Conservation (phyloP, 768 basidiomycete species). For the Russula olivacea region DNA sequence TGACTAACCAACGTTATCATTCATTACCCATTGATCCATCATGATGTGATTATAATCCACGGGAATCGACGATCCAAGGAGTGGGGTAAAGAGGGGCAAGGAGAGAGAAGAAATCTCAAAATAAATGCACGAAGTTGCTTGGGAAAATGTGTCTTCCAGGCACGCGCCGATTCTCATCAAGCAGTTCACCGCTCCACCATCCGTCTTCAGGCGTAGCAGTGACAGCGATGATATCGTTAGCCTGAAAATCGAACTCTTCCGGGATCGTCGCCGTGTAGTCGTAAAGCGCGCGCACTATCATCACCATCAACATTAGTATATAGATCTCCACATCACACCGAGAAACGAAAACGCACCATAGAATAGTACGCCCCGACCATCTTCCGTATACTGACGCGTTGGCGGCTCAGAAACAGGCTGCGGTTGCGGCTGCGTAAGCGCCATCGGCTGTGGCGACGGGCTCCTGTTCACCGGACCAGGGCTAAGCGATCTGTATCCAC, state of each 20-base stretch:
- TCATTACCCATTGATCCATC: background rate
- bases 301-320: background rate
- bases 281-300: conserved; percentile 79
- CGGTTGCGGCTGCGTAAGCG: conserved; percentile 23
- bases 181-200: conserved; percentile 91
- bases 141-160: conserved; percentile 76
- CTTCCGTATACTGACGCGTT: conserved; percentile 77
- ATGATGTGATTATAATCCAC: background rate
- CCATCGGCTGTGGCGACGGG: conserved; percentile 45
- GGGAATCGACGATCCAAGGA: background rate
- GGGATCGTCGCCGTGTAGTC: conserved; percentile 80
- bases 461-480: conserved; percentile 39
- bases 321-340: background rate
- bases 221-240: conserved; percentile 93
- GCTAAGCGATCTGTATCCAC: conserved; percentile 39
- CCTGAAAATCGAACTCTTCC: conserved; percentile 95
- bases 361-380: conserved; percentile 77
- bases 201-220: conserved; percentile 92
- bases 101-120: conserved; percentile 36
- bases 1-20: background rate
- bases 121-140: conserved; percentile 81
- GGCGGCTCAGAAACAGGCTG: conserved; percentile 34
- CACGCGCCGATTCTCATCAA: conserved; percentile 69
- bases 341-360: conserved; percentile 54
- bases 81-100: too few species aligned